Evolutionary conservation across 2,329 filamentous ascomycete genomes (phyloP).

Genomic region (Colletotrichum paranaense): DNA sequence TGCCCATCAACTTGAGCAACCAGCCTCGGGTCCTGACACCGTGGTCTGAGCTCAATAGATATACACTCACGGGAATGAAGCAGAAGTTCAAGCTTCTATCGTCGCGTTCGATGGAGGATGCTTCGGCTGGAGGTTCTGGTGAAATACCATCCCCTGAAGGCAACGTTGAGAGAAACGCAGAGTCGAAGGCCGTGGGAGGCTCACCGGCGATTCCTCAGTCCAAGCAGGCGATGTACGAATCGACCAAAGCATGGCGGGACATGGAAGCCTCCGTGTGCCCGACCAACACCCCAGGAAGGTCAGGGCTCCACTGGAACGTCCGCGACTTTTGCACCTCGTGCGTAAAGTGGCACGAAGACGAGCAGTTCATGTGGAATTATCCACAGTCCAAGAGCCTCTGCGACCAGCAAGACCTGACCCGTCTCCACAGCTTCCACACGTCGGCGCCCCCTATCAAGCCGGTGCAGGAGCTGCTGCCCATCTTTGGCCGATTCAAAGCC

Average conservation of each 20-base stretch:
- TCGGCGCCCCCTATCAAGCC: constrained; percentile 71
- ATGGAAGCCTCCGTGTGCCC: constrained; percentile 68
- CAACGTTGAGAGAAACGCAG: neutral
- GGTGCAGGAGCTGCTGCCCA: constrained; percentile 73
- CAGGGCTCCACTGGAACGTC: constrained; percentile 71
- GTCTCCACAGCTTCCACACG: constrained; percentile 80
- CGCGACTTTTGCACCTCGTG: constrained; percentile 74
- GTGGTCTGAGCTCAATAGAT: constrained; percentile 65
- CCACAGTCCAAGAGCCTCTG: constrained; percentile 74
- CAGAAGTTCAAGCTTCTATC: constrained; percentile 61
- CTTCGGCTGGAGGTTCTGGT: constrained; percentile 3
- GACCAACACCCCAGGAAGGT: constrained; percentile 68
- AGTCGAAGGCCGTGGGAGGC: neutral
- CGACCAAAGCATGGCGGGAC: constrained; percentile 49
- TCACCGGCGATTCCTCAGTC: neutral
- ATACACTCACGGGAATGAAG: constrained; percentile 43
- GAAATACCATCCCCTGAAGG: constrained; percentile 10
- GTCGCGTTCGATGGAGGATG: constrained; percentile 51
- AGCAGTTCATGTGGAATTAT: constrained; percentile 76
- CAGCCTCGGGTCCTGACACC: constrained; percentile 79
- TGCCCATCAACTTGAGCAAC: constrained; percentile 85
- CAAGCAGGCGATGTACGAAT: neutral
- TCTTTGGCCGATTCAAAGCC: constrained; percentile 82
- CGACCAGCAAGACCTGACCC: constrained; percentile 79
- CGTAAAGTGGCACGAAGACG: constrained; percentile 71